phyloP scores from a whole-genome alignment of 352 stramenopile species.

The Nothophytophthora sp. region DNA sequence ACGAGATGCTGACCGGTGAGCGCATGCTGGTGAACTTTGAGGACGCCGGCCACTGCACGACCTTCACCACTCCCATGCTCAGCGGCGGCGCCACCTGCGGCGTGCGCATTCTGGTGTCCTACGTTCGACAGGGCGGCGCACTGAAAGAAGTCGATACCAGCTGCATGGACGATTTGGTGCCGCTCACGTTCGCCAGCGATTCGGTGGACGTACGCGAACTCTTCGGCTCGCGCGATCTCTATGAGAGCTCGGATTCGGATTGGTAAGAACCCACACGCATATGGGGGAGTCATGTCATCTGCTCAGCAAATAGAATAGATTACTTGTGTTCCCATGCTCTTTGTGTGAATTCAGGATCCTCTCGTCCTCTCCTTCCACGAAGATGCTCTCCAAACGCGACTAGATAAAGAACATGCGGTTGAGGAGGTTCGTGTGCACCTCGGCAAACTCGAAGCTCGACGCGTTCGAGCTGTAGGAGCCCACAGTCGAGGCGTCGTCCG shows the following conservation, averaged over 20 bases:
- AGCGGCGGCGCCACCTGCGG: conserved; percentile 53
- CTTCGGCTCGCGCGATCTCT: conserved; percentile 43
- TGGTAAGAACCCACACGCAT: no score
- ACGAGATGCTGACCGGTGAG: conserved; percentile 43
- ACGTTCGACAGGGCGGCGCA: conserved; percentile 54
- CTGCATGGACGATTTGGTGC: conserved; percentile 61
- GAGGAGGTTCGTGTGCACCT: conserved; percentile 53
- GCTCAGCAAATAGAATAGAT: no score
- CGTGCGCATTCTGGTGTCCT: conserved; percentile 69
- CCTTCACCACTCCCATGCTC: conserved; percentile 66
- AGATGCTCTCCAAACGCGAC: no score
- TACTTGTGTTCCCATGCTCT: no score
- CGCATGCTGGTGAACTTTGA: conserved; percentile 74
- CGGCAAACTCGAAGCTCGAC: conserved; percentile 58
- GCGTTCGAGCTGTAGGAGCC: conserved; percentile 52
- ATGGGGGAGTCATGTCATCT: no score
- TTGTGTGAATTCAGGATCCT: no score
- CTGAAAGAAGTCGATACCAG: conserved; percentile 65
- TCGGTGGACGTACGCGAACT: conserved; percentile 28
- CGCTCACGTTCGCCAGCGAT: conserved; percentile 41
- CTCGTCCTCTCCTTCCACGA: no score
- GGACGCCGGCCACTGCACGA: conserved; percentile 74
- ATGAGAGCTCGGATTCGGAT: conserved; percentile 26
- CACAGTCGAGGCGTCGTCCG: conserved; percentile 51
- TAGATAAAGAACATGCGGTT: conserved; percentile 59